Evolutionary conservation across 2,329 filamentous ascomycete genomes (phyloP).

Genomic region (Colletotrichum navitas): DNA sequence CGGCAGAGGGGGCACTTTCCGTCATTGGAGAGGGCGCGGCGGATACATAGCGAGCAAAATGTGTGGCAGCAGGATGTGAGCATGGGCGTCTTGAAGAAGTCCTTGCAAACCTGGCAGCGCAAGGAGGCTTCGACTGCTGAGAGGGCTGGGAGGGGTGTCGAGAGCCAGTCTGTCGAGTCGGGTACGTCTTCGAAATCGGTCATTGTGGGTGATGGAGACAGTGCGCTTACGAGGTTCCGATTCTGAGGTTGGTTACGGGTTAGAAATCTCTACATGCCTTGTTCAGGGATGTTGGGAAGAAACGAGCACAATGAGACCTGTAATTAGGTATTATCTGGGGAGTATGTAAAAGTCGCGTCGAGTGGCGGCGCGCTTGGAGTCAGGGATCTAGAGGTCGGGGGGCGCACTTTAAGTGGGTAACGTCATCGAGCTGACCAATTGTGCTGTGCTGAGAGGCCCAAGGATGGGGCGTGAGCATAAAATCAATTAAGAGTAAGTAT

Average conservation of each 20-base stretch:
- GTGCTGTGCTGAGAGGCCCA: neutral
- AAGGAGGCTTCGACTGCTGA: conserved; percentile 84
- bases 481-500: conserved; percentile 38
- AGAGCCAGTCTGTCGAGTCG: conserved; percentile 88
- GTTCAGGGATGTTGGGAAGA: neutral
- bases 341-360: conserved; percentile 30
- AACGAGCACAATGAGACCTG: neutral
- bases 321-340: neutral
- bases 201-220: conserved; percentile 46
- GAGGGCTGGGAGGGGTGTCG: conserved; percentile 75
- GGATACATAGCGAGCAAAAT: conserved; percentile 96
- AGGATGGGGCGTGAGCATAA: neutral
- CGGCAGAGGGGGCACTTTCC: conserved; percentile 91
- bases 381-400: conserved; percentile 2
- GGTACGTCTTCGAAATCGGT: conserved; percentile 63
- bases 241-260: neutral
- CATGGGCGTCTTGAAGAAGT: conserved; percentile 95
- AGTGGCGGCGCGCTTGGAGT: conserved; percentile 35
- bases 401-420: conserved; percentile 22
- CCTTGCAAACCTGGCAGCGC: conserved; percentile 97
- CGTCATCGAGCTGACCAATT: conserved; percentile 28
- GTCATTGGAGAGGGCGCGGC: conserved; percentile 83
- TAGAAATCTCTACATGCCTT: neutral
- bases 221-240: neutral
- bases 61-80: conserved; percentile 95